Conservation (phyloP, 495 filamentous ascomycete species). For the Lichenothelia convexa region DNA sequence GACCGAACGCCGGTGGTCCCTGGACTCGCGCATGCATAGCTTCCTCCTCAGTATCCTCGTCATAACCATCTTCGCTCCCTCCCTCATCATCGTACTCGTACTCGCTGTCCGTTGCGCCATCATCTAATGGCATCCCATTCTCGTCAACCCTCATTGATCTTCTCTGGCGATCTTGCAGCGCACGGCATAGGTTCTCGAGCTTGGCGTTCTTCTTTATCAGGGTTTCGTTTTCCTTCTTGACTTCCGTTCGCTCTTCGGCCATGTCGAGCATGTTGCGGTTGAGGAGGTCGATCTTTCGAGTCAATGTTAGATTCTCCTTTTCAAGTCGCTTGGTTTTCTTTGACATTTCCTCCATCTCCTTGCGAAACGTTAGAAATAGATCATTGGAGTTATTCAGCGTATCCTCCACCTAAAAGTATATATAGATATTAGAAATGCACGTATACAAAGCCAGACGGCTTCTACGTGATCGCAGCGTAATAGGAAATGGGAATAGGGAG, state of each 20-base stretch:
- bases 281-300: slow-evolving; percentile 81
- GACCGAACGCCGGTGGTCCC: slow-evolving; percentile 18
- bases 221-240: slow-evolving; percentile 14
- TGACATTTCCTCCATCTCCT: slow-evolving; percentile 99
- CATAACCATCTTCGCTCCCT: slow-evolving; percentile 40
- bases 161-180: slow-evolving; percentile 62
- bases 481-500: neutral
- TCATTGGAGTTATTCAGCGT: slow-evolving; percentile 98
- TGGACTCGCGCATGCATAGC: slow-evolving; percentile 9
- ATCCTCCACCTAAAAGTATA: slow-evolving; percentile 65
- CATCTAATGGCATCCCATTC: slow-evolving; percentile 18
- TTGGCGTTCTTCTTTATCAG: slow-evolving; percentile 79
- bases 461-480: no score
- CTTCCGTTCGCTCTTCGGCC: slow-evolving; percentile 74
- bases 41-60: slow-evolving; percentile 21
- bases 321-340: slow-evolving; percentile 97
- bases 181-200: slow-evolving; percentile 78
- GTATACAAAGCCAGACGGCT: no score
- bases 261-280: slow-evolving; percentile 93
- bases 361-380: slow-evolving; percentile 90
- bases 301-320: slow-evolving; percentile 83
- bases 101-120: slow-evolving; percentile 51
- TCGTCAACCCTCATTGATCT: slow-evolving; percentile 20
- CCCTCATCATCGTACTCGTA: slow-evolving; percentile 57
- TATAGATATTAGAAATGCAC: slow-evolving; percentile 6